Conservation (phyloP, 192 early-diverging fungal species). For the Dissophora ornata region DNA sequence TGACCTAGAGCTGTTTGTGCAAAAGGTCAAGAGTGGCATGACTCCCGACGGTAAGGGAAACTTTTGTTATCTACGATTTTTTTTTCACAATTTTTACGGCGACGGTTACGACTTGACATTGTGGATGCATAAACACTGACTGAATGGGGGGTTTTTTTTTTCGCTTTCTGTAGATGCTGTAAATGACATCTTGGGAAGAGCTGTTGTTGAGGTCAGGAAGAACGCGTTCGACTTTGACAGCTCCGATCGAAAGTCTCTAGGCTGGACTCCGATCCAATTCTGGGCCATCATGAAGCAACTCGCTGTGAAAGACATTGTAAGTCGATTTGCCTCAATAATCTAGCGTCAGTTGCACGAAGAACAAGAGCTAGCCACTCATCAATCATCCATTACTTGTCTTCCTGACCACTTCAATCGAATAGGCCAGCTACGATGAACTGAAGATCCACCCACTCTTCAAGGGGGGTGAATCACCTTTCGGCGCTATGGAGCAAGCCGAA, state of each 20-base stretch:
- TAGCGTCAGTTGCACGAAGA: too few species aligned
- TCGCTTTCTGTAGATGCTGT: slow-evolving; percentile 80
- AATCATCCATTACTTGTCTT: too few species aligned
- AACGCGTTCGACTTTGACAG: slow-evolving; percentile 79
- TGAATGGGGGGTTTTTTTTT: too few species aligned
- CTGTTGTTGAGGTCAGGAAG: slow-evolving; percentile 90
- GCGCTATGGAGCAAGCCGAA: slow-evolving; percentile 90
- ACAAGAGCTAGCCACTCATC: too few species aligned
- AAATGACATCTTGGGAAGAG: slow-evolving; percentile 82
- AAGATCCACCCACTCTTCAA: slow-evolving; percentile 86
- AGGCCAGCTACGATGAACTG: slow-evolving; percentile 86
- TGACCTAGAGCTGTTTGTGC: slow-evolving; percentile 89
- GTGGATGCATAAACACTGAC: too few species aligned
- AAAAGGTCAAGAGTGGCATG: slow-evolving; percentile 86
- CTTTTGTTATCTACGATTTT: not conserved
- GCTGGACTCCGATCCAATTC: slow-evolving; percentile 92
- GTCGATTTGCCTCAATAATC: too few species aligned
- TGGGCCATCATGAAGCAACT: slow-evolving; percentile 87
- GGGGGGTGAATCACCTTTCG: slow-evolving; percentile 82
- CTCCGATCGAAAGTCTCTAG: slow-evolving; percentile 39
- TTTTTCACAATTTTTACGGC: not conserved
- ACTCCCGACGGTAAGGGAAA: slow-evolving; percentile 61
- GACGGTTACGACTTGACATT: too few species aligned
- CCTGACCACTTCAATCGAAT: too few species aligned
- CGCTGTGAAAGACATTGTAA: slow-evolving; percentile 64